These are phyloP conservation scores for Stellera chamaejasme DNA, from an alignment of 345 rosid species.

Conservation along the genomic window DNA sequence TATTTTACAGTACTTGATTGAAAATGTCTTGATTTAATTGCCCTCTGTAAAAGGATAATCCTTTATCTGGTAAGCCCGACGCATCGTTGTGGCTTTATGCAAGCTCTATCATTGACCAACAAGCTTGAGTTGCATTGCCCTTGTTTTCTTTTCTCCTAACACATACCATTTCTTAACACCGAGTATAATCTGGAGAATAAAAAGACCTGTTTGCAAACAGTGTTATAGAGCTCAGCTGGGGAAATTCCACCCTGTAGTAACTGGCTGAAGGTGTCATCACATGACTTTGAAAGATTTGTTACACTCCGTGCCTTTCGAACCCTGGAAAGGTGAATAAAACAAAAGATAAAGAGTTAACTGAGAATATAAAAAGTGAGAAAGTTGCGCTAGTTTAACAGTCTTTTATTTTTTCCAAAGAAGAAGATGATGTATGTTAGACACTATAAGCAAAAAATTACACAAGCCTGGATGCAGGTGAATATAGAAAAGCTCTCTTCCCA, in stretches of 20 bases:
- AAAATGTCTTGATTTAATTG: slow-evolving; percentile 5
- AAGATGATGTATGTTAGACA: too few species aligned
- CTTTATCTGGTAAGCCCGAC: not conserved
- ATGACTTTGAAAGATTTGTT: slow-evolving; percentile 67
- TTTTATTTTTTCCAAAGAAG: not conserved
- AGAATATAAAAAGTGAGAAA: not conserved
- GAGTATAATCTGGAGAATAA: not conserved
- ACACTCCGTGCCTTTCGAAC: slow-evolving; percentile 53
- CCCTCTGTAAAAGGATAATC: not conserved
- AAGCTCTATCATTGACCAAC: slow-evolving; percentile 6
- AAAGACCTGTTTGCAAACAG: slow-evolving; percentile 86
- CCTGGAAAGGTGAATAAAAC: slow-evolving; percentile 35
- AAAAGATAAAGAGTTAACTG: not conserved
- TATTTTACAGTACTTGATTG: not conserved
- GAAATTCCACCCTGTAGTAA: slow-evolving; percentile 76
- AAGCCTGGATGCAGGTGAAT: too few species aligned
- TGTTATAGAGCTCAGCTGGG: slow-evolving; percentile 64
- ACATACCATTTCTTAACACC: slow-evolving; percentile 1
- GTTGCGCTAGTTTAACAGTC: not conserved
- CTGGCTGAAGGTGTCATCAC: slow-evolving; percentile 81
- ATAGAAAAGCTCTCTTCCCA: too few species aligned
- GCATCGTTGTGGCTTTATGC: too few species aligned
- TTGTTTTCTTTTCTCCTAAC: too few species aligned
- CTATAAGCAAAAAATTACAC: too few species aligned
- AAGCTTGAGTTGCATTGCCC: not conserved